Evolutionary conservation across 1,284 basidiomycete genomes (phyloP), one percentile per base, ranked within the genome.

Genomic region (Stygiomarasmius scandens): DNA sequence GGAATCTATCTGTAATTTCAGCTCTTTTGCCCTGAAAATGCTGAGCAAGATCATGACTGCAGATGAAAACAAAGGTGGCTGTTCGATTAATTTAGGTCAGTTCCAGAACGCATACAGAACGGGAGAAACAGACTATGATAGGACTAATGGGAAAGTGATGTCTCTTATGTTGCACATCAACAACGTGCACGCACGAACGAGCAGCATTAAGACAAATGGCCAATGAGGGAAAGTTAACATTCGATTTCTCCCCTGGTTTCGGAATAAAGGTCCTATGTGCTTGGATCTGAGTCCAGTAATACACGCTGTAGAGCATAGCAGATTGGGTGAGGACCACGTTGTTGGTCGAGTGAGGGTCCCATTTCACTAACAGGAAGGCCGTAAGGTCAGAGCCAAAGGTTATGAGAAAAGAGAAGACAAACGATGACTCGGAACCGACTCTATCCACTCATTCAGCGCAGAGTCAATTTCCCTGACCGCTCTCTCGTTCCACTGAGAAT

Each of bases 1-100:
- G 0, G 80, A 74, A 61, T 89, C 84, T 2, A 70, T 72, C 3
- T 73, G 67, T 8, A 79, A 68, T 2, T 83, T 82, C 12, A 83
- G 77, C 54, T 81, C 78, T 65, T 80, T 83, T 11, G 83, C 82
- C n/a, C 84, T 82, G 81, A 89, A 92, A 27, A 90, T 81, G 61
- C 85, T 88, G 58, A 93, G 77, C 41, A 92, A 71, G 3, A 93
- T 77, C 11, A 92, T 83, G 41, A 90, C 79, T 0, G 80, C 85
- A 1, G 46, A 58, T 73, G 65, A 62, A 24, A 1, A n/a, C 2
- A 52, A 19, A 29, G n/a, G 45, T 48, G 85, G 51, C 52, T 36
- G 27, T 32, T 38, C 46, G 41, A 36, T 14, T 46, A 11, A 20
- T 50, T 44, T 14, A 52, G 20, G 49, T 46, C 54, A 41, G 27